Conservation (phyloP, 2,329 filamentous ascomycete species). For the Penicillium palitans region DNA sequence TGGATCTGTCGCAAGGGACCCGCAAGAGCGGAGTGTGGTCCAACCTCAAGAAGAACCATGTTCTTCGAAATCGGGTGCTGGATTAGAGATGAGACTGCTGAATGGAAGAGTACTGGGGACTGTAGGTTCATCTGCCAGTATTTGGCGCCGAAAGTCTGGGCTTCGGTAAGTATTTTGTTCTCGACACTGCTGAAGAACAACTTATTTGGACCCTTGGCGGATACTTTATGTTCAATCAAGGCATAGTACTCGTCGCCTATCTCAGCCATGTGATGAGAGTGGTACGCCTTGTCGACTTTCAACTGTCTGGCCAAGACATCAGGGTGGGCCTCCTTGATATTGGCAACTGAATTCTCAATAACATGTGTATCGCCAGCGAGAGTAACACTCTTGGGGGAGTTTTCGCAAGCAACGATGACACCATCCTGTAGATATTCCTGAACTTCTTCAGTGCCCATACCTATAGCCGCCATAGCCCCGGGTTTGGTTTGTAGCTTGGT, state of each 20-base stretch:
- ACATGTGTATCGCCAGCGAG: slow-evolving; percentile 17
- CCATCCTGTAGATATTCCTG: slow-evolving; percentile 5
- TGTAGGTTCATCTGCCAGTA: slow-evolving; percentile 27
- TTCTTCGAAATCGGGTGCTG: neutral
- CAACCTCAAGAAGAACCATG: slow-evolving; percentile 32
- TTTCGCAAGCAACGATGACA: slow-evolving; percentile 20
- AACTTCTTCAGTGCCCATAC: slow-evolving; percentile 8
- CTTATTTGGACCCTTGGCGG: slow-evolving; percentile 1
- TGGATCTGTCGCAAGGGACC: slow-evolving; percentile 31
- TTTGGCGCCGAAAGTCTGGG: neutral
- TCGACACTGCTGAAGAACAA: slow-evolving; percentile 20
- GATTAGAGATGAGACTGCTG: slow-evolving; percentile 17
- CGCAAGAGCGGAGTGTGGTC: slow-evolving; percentile 40
- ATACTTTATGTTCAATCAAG: slow-evolving; percentile 2
- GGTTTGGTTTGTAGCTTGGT: neutral
- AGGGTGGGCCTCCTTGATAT: slow-evolving; percentile 1
- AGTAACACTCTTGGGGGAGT: slow-evolving; percentile 16
- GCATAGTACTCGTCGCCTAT: slow-evolving; percentile 9
- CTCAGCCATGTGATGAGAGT: slow-evolving; percentile 23
- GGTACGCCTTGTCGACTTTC: slow-evolving; percentile 20
- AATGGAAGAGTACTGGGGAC: slow-evolving; percentile 22
- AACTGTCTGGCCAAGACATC: slow-evolving; percentile 13
- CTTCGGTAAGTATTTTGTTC: neutral
- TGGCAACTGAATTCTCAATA: neutral
- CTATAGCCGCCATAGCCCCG: slow-evolving; percentile 20